phyloP scores from a whole-genome alignment of 495 filamentous ascomycete genomes.

The Penicillium nucicola region DNA sequence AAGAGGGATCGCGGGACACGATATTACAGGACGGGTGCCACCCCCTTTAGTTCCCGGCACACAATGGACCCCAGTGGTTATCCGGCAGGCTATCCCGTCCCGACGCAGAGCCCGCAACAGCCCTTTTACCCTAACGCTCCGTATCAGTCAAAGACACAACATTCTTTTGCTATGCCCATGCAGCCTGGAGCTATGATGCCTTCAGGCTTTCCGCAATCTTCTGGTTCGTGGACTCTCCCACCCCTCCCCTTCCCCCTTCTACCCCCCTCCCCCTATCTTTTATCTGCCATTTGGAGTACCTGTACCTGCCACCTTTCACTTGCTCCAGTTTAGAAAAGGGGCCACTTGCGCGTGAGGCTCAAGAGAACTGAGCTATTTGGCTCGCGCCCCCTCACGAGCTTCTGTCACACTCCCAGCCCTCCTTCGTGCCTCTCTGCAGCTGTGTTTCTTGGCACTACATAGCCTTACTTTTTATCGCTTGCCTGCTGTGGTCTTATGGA shows the following conservation, averaged over 20 bases:
- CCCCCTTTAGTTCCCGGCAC: constrained; percentile 16
- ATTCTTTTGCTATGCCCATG: constrained; percentile 40
- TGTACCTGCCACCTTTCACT: constrained; percentile 3
- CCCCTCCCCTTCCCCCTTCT: constrained; percentile 12
- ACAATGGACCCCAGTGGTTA: constrained; percentile 47
- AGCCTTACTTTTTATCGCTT: not conserved
- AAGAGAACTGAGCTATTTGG: constrained; percentile 1
- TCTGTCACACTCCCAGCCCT: not conserved
- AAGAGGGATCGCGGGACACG: constrained; percentile 5
- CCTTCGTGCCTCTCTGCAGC: not conserved
- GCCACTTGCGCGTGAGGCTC: constrained; percentile 2
- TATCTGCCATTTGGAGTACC: not conserved
- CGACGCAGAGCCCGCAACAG: constrained; percentile 35
- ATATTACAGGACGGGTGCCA: constrained; percentile 15
- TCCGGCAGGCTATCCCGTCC: constrained; percentile 39
- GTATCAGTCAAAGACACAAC: constrained; percentile 36
- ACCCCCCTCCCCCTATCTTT: constrained; percentile 13
- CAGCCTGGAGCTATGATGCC: constrained; percentile 47
- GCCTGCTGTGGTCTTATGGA: not conserved
- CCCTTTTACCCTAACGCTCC: constrained; percentile 42
- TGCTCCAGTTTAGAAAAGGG: not conserved
- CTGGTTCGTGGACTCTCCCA: constrained; percentile 29
- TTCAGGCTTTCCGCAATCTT: constrained; percentile 35
- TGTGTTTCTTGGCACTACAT: constrained; percentile 1
- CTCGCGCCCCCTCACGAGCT: not conserved